Percentiles rank a stretch among this genome's conserved stretches.
phyloP scores from a whole-genome alignment of 805 yeast genomes.

The Tetrapisispora taiwanensis region DNA sequence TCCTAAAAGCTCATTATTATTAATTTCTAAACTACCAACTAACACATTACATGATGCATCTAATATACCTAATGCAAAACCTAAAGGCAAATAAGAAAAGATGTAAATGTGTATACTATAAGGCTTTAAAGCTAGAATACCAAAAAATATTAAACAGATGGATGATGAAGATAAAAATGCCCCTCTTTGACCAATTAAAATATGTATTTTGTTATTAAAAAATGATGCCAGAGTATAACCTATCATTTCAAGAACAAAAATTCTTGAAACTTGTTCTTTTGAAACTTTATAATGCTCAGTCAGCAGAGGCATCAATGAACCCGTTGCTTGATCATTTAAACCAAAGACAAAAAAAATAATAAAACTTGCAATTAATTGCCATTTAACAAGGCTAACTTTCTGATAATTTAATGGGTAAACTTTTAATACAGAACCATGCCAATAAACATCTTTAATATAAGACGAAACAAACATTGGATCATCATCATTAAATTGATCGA shows the following conservation, averaged over 20 bases:
- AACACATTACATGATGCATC: slow-evolving; percentile 28
- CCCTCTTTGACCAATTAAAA: slow-evolving; percentile 22
- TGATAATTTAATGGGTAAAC: slow-evolving; percentile 23
- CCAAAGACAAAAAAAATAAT: slow-evolving; percentile 26
- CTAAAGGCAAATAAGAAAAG: slow-evolving; percentile 25
- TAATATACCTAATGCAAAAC: slow-evolving; percentile 26
- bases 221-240: slow-evolving; percentile 27
- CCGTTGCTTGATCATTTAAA: slow-evolving; percentile 27
- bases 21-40: slow-evolving; percentile 29
- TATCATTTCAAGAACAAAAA: slow-evolving; percentile 23
- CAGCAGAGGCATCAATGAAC: slow-evolving; percentile 27
- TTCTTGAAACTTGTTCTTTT: slow-evolving; percentile 19
- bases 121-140: slow-evolving; percentile 18
- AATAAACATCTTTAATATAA: slow-evolving; percentile 12
- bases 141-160: slow-evolving; percentile 14
- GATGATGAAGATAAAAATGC: slow-evolving; percentile 17
- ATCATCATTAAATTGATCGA: neutral
- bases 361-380: slow-evolving; percentile 23
- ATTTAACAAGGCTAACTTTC: slow-evolving; percentile 18
- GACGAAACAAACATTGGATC: neutral
- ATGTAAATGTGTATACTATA: slow-evolving; percentile 15
- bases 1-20: slow-evolving; percentile 51
- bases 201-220: slow-evolving; percentile 22
- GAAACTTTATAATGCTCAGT: slow-evolving; percentile 20
- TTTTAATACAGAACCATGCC: slow-evolving; percentile 20